phyloP scores from a whole-genome alignment of 257 asterid genomes.

The Paraleonurus japonicus region DNA sequence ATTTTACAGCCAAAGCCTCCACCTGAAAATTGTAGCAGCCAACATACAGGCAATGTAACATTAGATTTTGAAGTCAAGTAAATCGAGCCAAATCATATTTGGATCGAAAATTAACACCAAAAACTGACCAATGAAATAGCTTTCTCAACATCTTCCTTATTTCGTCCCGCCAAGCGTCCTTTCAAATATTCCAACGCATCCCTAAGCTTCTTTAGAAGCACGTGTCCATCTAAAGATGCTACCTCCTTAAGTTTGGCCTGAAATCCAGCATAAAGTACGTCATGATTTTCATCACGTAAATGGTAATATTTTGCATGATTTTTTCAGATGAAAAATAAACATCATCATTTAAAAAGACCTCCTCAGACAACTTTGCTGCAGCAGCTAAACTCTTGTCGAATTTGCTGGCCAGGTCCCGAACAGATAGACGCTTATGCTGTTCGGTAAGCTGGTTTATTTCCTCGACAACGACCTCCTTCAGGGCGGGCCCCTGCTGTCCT shows the following conservation, averaged over 20 bases:
- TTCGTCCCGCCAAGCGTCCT: slow-evolving; percentile 81
- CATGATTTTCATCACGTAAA: slow-evolving; percentile 3
- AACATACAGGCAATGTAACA: not conserved
- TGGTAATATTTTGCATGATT: not conserved
- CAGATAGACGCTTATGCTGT: slow-evolving; percentile 92
- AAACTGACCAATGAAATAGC: slow-evolving; percentile 89
- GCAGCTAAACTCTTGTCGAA: slow-evolving; percentile 96
- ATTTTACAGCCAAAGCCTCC: slow-evolving; percentile 91
- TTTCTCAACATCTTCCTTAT: slow-evolving; percentile 84
- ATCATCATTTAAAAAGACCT: slow-evolving; percentile 38
- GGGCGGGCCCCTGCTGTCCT: slow-evolving; percentile 72
- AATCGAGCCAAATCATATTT: not conserved
- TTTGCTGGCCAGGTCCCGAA: slow-evolving; percentile 92
- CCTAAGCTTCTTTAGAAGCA: slow-evolving; percentile 95
- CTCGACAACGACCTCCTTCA: slow-evolving; percentile 77
- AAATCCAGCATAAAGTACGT: slow-evolving; percentile 11
- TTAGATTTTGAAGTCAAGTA: not conserved
- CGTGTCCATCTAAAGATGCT: slow-evolving; percentile 90
- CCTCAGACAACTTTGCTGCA: slow-evolving; percentile 88
- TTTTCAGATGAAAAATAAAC: not conserved
- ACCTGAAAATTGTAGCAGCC: slow-evolving; percentile 49
- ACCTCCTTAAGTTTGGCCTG: slow-evolving; percentile 96
- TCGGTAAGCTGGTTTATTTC: slow-evolving; percentile 68
- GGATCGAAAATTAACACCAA: not conserved
- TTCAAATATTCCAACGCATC: slow-evolving; percentile 85